Evolutionary conservation across 495 filamentous ascomycete species (phyloP), one percentile per base, ranked within the genome.

Genomic region (Hypomontagnella monticulosa): DNA sequence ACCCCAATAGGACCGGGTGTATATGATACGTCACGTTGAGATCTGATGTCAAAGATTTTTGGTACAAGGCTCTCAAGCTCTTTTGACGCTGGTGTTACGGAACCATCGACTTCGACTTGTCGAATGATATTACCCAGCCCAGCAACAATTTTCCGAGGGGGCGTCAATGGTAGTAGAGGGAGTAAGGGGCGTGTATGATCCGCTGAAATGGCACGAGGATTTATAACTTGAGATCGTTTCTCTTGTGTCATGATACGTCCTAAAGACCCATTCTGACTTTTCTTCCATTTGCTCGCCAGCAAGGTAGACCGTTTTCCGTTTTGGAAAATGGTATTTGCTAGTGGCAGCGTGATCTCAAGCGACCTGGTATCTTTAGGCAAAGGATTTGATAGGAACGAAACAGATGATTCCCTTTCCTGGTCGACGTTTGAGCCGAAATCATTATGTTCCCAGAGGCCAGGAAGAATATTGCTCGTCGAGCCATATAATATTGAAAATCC

Each of bases 121-220:
- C 91, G 87, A 18, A 96, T 74, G 41, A 97, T 94, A 69, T 96
- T 97, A 9, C 93, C 93, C 74, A 95, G 86, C 38, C 89, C 84
- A 15, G 83, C 80, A 12, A 85, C 75, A 55, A 96, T 85, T 43
- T 73, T 82, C 38, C 89, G 83, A 36, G 89, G 82, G 20, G 79
- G 73, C 0, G 89, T 92, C 4, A 96, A 71, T 0, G 89, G 85
- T 34, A 88, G 53, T 10, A 93, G 74, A n/a, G 84, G 85, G 40
- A 88, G 70, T n/a, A 62, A 16, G 20, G 66, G 71, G 48, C 57
- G 2, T n/a, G 50, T 49, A 34, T 49, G 51, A 42, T 55, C 30
- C 18, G 57, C 54, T 32, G 23, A 9, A 36, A 16, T 11, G 49
- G 47, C 23, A 51, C 23, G 33, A 20, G 44, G 53, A 15, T 19